Evolutionary conservation across 805 yeast species (phyloP).

Genomic region (Candida quercuum): DNA sequence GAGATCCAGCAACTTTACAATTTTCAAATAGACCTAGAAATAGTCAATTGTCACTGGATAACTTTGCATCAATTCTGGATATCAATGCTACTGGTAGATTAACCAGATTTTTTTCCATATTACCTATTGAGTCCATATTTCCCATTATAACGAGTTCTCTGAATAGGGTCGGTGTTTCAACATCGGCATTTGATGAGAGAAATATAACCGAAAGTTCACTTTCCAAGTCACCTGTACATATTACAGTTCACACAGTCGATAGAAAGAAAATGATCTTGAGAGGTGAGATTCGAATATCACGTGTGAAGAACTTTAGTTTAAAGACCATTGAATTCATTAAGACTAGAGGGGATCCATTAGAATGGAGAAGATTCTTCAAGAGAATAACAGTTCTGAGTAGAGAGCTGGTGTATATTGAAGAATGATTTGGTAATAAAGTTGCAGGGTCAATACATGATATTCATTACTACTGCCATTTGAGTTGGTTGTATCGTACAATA

Average conservation of each 20-base stretch:
- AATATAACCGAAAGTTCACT: conserved; percentile 8
- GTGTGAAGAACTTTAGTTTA: conserved; percentile 32
- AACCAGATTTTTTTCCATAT: conserved; percentile 46
- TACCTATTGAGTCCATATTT: conserved; percentile 38
- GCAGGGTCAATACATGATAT: too few relatives aligned
- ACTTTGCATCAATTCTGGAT: background rate
- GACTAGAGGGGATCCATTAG: conserved; percentile 62
- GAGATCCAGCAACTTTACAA: conserved; percentile 48
- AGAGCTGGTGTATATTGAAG: conserved; percentile 44
- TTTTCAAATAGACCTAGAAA: conserved; percentile 27
- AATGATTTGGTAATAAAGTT: too few relatives aligned
- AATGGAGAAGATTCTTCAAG: conserved; percentile 67
- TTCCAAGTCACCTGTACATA: conserved; percentile 11
- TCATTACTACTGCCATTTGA: too few relatives aligned
- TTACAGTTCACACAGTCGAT: conserved; percentile 35
- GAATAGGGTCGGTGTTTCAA: conserved; percentile 35
- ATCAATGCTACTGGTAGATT: conserved; percentile 36
- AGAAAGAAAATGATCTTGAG: conserved; percentile 37
- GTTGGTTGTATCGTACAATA: too few relatives aligned
- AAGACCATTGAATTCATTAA: conserved; percentile 51
- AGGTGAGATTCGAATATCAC: conserved; percentile 41
- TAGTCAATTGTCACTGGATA: background rate
- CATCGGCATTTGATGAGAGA: conserved; percentile 14
- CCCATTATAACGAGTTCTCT: conserved; percentile 37
- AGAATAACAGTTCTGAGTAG: conserved; percentile 51